Evolutionary conservation across 1,139 yeast species (phyloP), one percentile per base, ranked within the genome.

Genomic region (Yamadazyma conglobata): DNA sequence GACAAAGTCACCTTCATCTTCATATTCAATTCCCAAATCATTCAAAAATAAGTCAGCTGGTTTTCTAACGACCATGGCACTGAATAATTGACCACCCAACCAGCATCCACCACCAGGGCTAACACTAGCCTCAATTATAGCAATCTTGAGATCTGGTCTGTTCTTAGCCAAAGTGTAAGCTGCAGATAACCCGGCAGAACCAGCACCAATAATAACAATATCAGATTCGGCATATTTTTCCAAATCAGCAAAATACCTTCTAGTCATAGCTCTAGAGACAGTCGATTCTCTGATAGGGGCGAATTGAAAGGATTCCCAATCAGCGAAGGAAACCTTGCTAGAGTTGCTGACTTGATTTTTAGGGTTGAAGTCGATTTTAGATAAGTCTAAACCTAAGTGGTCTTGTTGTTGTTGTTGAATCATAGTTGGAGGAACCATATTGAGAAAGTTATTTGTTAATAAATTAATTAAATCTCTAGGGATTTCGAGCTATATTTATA

Each of bases 81-180:
- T 73, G 56, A 82, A 80, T 43, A 82, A 64, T 56, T 79, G 87
- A n/a, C 89, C 91, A 34, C 87, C 87, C 31, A 82, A 63, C 81
- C 85, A 80, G 40, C 84, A 79, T 15, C 91, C 91, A 41, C 91
- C 91, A 40, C 91, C 91, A 37, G 85, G 83, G 16, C 85, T 72
- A 16, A 82, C 87, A 42, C 74, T 72, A 23, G 87, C 81, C 58
- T 82, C 91, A 39, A 82, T 71, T 42, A 80, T 77, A 36, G 88
- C 87, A 43, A 82, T 77, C 54, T 78, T 81, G 49, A 82, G 64
- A 42, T 82, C 88, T 9, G 91, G 91, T 55, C 89, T 73, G 49
- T 79, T 74, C 55, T 74, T 79, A 30, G 84, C 88, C 49, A 82
- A 64, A 20, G 74, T 75, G 48, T 77, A 82, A 15, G 89, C 91